Evolutionary conservation across 768 basidiomycete species (phyloP).

Genomic region (Suillus brevipes): DNA sequence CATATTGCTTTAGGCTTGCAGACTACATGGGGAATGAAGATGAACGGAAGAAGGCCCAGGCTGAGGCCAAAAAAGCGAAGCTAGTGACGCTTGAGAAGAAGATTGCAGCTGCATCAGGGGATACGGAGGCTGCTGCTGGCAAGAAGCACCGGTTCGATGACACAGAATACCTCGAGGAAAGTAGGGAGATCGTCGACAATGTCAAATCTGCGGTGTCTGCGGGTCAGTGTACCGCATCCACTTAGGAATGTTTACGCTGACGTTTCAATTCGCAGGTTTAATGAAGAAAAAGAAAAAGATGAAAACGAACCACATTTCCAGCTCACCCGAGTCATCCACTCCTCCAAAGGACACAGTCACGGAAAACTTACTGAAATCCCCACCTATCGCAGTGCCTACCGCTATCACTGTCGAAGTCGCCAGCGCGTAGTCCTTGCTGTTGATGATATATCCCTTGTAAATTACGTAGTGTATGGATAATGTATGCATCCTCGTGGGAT

Average conservation of each 20-base stretch:
- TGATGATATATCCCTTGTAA: background rate
- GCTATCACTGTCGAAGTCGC: constrained; percentile 15
- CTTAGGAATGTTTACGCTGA: constrained; percentile 16
- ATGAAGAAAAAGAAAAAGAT: constrained; percentile 77
- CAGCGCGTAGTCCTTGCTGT: background rate
- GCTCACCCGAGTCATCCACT: constrained; percentile 25
- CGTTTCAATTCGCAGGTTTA: constrained; percentile 48
- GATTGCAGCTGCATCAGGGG: constrained; percentile 44
- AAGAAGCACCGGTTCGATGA: constrained; percentile 93
- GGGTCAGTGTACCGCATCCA: constrained; percentile 46
- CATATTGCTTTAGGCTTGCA: constrained; percentile 54
- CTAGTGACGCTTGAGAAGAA: constrained; percentile 83
- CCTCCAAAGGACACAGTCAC: constrained; percentile 8
- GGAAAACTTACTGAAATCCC: constrained; percentile 7
- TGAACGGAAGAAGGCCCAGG: constrained; percentile 72
- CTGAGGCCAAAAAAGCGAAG: constrained; percentile 78
- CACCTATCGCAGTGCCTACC: constrained; percentile 17
- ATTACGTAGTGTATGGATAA: background rate
- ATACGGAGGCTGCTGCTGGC: constrained; percentile 54
- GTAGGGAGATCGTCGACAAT: constrained; percentile 83
- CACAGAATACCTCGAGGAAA: constrained; percentile 88
- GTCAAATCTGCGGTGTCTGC: constrained; percentile 89
- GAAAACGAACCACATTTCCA: constrained; percentile 38
- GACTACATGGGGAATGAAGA: constrained; percentile 86
- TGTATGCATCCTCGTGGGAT: background rate